These are phyloP conservation scores for Dipteronia dyeriana DNA, from an alignment of 345 rosid species.

Conservation along the genomic window DNA sequence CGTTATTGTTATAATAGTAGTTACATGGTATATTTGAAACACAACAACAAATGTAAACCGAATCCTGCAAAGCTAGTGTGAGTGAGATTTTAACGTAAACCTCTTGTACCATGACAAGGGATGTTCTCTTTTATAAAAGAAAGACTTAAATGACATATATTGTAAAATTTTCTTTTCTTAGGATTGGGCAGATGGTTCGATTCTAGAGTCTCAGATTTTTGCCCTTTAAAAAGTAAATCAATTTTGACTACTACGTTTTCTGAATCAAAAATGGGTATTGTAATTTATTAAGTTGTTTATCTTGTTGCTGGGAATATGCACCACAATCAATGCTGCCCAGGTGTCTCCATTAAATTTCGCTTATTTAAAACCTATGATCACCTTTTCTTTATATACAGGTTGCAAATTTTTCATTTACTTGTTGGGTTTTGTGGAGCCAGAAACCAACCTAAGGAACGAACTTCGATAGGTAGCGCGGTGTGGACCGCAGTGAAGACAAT, in stretches of 20 bases:
- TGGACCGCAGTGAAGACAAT: too few species aligned
- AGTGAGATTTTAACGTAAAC: background rate
- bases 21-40: too few species aligned
- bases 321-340: background rate
- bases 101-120: background rate
- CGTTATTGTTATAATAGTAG: background rate
- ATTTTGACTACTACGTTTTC: background rate
- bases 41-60: background rate
- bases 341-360: background rate
- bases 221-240: background rate
- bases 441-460: too few species aligned
- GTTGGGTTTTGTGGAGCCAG: too few species aligned
- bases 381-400: conserved; percentile 47
- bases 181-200: background rate
- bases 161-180: background rate
- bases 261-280: background rate
- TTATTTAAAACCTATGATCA: background rate
- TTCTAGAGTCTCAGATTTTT: background rate
- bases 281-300: background rate
- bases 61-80: background rate
- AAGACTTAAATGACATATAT: background rate
- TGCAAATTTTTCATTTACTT: conserved; percentile 79
- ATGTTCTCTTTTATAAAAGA: background rate
- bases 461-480: too few species aligned
- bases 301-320: background rate